phyloP scores from a whole-genome alignment of 768 basidiomycete species.

The Lactarius trivialis region DNA sequence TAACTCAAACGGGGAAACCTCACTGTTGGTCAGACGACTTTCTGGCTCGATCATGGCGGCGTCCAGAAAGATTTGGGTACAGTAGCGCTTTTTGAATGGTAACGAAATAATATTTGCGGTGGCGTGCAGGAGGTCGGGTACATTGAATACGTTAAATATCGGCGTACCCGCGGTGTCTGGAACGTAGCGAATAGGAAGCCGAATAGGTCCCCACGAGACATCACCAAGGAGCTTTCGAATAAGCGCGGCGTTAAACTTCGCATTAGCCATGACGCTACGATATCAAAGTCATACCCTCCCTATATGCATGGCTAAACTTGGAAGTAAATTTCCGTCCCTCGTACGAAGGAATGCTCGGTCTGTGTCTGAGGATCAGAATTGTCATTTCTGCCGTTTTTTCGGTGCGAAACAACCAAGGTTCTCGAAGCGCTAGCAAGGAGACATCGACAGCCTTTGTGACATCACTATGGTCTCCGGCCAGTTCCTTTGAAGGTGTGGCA shows the following conservation, averaged over 20 bases:
- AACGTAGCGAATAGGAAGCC: slow-evolving; percentile 5
- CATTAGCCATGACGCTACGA: background rate
- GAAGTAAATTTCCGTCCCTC: background rate
- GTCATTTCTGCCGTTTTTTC: background rate
- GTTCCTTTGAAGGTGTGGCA: background rate
- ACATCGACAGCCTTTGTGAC: background rate
- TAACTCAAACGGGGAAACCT: background rate
- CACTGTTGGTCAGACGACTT: background rate
- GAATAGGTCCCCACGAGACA: background rate
- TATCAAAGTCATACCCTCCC: background rate
- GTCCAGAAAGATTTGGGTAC: background rate
- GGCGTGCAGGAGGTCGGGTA: background rate
- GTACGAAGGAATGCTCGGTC: background rate
- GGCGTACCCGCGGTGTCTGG: slow-evolving; percentile 3
- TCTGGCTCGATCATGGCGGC: background rate
- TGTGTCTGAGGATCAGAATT: background rate
- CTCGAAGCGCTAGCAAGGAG: background rate
- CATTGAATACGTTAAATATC: slow-evolving; percentile 3
- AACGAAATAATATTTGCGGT: background rate
- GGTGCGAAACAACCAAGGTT: background rate
- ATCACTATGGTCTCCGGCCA: background rate
- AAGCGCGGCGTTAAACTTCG: background rate
- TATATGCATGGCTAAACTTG: background rate
- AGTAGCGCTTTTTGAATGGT: slow-evolving; percentile 2
- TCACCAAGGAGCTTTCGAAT: background rate